Conservation (phyloP, 2,329 filamentous ascomycete species). For the Biscogniauxia sp. region DNA sequence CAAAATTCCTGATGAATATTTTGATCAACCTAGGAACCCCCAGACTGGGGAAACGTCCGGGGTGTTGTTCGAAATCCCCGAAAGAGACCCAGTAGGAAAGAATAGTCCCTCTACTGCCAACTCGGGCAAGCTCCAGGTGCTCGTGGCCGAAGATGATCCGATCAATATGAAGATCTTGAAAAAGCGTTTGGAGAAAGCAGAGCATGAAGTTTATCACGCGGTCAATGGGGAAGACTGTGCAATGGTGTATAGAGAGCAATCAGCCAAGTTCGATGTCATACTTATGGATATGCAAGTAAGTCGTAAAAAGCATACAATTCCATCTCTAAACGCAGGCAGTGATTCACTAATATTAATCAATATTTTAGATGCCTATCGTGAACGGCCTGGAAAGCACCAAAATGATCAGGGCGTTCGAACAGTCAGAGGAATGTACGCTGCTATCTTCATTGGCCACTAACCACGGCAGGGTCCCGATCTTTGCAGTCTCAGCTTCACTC, state of each 20-base stretch:
- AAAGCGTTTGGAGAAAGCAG: constrained; percentile 74
- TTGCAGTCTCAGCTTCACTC: constrained; percentile 83
- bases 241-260: constrained; percentile 62
- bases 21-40: constrained; percentile 31
- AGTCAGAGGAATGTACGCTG: constrained; percentile 41
- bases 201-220: constrained; percentile 69
- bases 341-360: constrained; percentile 2
- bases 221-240: constrained; percentile 86
- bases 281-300: constrained; percentile 91
- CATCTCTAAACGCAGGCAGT: neutral
- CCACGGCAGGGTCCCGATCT: constrained; percentile 72
- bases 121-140: constrained; percentile 52
- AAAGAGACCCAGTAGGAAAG: constrained; percentile 8
- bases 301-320: constrained; percentile 13
- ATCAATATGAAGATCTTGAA: constrained; percentile 80
- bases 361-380: constrained; percentile 79
- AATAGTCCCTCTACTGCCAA: neutral
- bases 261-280: constrained; percentile 68
- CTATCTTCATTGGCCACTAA: constrained; percentile 58
- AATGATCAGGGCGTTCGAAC: constrained; percentile 75
- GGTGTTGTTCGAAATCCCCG: constrained; percentile 40
- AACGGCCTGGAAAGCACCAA: constrained; percentile 80
- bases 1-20: constrained; percentile 48
- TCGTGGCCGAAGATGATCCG: constrained; percentile 86
- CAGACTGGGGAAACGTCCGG: constrained; percentile 34